Conservation (phyloP, 371 early-diverging fungal genomes). For the Mucor circinelloides region DNA sequence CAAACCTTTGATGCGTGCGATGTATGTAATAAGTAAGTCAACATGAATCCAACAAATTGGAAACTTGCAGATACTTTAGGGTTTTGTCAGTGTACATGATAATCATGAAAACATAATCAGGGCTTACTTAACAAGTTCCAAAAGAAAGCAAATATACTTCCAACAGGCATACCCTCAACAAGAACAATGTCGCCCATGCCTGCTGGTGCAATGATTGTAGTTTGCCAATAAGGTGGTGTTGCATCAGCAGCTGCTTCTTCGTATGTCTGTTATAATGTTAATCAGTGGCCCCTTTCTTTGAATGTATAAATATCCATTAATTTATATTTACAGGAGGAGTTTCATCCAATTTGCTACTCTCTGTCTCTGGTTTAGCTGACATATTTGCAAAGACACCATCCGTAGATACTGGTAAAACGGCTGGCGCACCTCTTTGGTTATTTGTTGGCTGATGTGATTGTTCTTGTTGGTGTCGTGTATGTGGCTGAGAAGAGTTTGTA, state of each 20-base stretch:
- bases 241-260: conserved; percentile 64
- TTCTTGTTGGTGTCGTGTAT: background rate
- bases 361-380: conserved; percentile 59
- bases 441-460: background rate
- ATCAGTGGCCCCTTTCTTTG: background rate
- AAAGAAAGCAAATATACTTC: conserved; percentile 56
- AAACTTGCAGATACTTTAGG: conserved; percentile 67
- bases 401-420: conserved; percentile 17
- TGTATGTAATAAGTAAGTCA: conserved; percentile 70
- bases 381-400: conserved; percentile 70
- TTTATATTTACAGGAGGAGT: conserved; percentile 44
- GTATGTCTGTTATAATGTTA: conserved; percentile 47
- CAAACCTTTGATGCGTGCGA: conserved; percentile 62
- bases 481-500: conserved; percentile 19
- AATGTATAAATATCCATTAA: background rate
- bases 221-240: conserved; percentile 67
- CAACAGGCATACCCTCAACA: conserved; percentile 70
- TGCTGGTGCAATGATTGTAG: conserved; percentile 60
- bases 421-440: background rate
- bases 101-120: background rate
- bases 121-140: conserved; percentile 65
- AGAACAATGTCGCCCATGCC: conserved; percentile 59
- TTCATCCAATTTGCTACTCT: conserved; percentile 38
- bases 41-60: conserved; percentile 72
- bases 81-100: background rate